These are phyloP conservation scores for Elasticomyces elasticus DNA, from an alignment of 495 filamentous ascomycete species.

Conservation along the genomic window DNA sequence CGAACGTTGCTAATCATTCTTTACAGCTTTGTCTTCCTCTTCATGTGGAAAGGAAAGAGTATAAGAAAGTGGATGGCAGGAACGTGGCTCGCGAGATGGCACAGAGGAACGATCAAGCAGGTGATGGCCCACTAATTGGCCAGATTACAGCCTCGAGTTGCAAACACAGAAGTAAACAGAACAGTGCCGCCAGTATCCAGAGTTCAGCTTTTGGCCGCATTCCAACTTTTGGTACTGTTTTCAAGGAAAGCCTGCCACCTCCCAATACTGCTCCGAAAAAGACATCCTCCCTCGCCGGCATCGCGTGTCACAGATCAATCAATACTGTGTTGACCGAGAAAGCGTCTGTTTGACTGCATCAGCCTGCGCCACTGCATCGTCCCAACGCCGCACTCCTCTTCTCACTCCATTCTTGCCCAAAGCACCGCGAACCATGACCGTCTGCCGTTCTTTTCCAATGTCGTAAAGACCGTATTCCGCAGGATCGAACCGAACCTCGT, in stretches of 20 bases:
- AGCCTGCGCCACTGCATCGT: slow-evolving; percentile 5
- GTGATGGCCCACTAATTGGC: slow-evolving; percentile 10
- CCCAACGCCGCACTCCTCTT: slow-evolving; percentile 1
- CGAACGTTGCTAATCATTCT: too few species aligned
- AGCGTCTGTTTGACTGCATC: background rate
- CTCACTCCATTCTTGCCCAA: slow-evolving; percentile 2
- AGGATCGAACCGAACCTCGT: slow-evolving; percentile 15
- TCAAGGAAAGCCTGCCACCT: background rate
- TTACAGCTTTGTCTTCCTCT: slow-evolving; percentile 42
- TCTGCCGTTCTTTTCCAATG: slow-evolving; percentile 13
- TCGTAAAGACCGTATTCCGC: slow-evolving; percentile 12
- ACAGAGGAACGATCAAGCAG: slow-evolving; percentile 28
- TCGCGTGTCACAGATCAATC: background rate
- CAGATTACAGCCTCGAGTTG: too few species aligned
- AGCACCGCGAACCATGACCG: slow-evolving; percentile 18
- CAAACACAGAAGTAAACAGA: too few species aligned
- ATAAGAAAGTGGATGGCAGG: slow-evolving; percentile 41
- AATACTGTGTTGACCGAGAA: background rate
- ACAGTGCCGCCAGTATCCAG: too few species aligned
- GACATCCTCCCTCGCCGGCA: background rate
- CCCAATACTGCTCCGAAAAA: background rate
- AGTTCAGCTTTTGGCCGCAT: background rate
- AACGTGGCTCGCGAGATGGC: slow-evolving; percentile 46
- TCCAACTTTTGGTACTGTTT: background rate
- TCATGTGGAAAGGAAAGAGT: slow-evolving; percentile 49